Percentiles rank a stretch among this genome's conserved stretches.
These are phyloP conservation scores for Gloeostereum incarnatum DNA, from an alignment of 768 basidiomycete species.

Conservation along the genomic window DNA sequence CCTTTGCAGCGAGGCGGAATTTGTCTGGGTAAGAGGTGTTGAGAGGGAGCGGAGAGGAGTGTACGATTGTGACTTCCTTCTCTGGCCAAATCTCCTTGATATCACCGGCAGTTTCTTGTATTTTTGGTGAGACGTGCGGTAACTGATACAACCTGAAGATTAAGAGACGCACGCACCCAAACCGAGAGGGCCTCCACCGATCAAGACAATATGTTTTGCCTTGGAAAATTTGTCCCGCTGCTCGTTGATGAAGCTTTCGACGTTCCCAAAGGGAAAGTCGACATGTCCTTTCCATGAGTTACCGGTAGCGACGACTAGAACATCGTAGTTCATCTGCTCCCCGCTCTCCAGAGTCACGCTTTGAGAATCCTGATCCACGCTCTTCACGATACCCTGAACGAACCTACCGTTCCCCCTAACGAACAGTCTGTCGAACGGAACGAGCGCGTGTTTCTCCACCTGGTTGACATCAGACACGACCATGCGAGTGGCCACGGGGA, in stretches of 20 bases:
- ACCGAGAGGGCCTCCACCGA: constrained; percentile 50
- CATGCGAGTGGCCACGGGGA: constrained; percentile 28
- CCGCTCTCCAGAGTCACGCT: constrained; percentile 40
- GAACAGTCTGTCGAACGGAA: constrained; percentile 34
- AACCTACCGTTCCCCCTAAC: constrained; percentile 34
- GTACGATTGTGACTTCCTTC: constrained; percentile 35
- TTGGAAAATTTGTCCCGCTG: too few species aligned
- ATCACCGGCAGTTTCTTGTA: constrained; percentile 17
- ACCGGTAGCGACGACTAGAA: constrained; percentile 57
- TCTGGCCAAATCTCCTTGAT: constrained; percentile 13
- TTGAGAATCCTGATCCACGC: constrained; percentile 25
- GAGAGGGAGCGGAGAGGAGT: constrained; percentile 28
- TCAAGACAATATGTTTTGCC: constrained; percentile 39
- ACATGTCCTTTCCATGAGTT: too few species aligned
- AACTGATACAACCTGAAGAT: constrained; percentile 10
- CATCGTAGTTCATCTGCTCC: constrained; percentile 38
- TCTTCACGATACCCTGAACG: constrained; percentile 27
- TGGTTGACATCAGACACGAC: constrained; percentile 17
- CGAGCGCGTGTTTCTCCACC: constrained; percentile 24
- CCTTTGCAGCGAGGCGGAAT: constrained; percentile 28
- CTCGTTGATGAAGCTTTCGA: too few species aligned
- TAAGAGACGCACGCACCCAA: constrained; percentile 23
- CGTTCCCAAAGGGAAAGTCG: too few species aligned
- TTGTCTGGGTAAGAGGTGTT: constrained; percentile 32
- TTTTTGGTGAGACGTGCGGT: background rate